Base-by-base conservation (phyloP, 805 yeast species). In the Saccharomycopsis capsularis region DNA sequence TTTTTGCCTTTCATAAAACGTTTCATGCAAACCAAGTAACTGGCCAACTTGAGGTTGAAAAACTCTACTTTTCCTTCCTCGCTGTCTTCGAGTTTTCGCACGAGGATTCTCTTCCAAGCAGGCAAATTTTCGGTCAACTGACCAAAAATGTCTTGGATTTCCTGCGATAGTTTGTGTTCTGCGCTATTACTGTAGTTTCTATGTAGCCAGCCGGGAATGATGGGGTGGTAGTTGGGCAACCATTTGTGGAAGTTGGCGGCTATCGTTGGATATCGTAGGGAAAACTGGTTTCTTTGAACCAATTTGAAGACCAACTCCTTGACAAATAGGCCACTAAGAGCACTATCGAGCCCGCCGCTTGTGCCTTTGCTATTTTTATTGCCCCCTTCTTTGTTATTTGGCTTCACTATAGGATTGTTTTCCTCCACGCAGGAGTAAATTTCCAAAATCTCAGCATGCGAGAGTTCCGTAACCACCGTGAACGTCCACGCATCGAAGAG, bases 401-500 rank as follows among this genome's bases (percentile, higher is more conserved):
- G n/a, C 7, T 42, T 34, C 9, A 34, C 18, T 15, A 32, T 24
- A 5, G 46, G 39, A 7, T 29, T 34, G 4, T 34, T 29, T 4
- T n/a, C 37, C n/a, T 42, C 41, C 22, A 22, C 22, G 16, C 18
- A 21, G n/a, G 40, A 27, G 30, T 47, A 47, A 22, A 47, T 19
- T 16, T 30, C 22, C 19, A 42, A 21, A 11, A 49, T 49, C 42
- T 49, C 39, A 16, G 27, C 32, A 24, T 27, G 44, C 6, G 29
- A 18, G 11, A 51, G 32, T 24, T 57, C 57, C 19, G 52, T 48
- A n/a, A 60, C 34, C 1, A 56, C 48, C 1, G 59, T 52, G 16
- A 55, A 52, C n/a, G 69, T 48, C 71, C 73, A 73, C 6, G 65
- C 59, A 54, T 74, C 78, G 48, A 66, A 67, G 7, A 74, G 53